phyloP scores from a whole-genome alignment of 129 eudicot genomes.

The Apium graveolens region DNA sequence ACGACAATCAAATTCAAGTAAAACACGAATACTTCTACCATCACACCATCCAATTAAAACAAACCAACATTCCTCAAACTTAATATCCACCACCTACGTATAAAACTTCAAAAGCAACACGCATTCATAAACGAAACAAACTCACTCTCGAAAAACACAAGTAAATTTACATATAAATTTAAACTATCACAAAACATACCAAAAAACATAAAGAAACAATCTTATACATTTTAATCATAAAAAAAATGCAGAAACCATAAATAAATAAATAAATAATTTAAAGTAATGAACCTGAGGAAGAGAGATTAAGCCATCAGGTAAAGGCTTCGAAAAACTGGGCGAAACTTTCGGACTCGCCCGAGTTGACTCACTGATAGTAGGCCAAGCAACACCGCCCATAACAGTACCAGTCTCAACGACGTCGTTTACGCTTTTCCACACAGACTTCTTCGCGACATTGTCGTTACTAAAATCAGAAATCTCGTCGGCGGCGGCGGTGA shows the following conservation, averaged over 20 bases:
- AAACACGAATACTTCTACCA: background rate
- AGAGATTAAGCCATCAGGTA: constrained; percentile 21
- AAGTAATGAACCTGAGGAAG: constrained; percentile 27
- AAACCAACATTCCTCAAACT: background rate
- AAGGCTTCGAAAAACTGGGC: constrained; percentile 12
- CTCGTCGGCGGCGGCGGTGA: background rate
- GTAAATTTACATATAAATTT: background rate
- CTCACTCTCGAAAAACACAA: background rate
- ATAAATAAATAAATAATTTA: background rate
- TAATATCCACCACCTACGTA: background rate
- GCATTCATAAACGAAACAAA: no score
- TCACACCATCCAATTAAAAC: background rate
- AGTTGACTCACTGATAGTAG: constrained; percentile 40
- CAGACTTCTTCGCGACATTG: constrained; percentile 37
- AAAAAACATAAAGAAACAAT: background rate
- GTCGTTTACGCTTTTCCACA: constrained; percentile 32
- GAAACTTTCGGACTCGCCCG: constrained; percentile 21
- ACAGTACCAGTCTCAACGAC: constrained; percentile 27
- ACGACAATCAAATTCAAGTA: background rate
- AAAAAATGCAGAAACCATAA: background rate
- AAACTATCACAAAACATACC: background rate
- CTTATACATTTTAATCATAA: constrained; percentile 8
- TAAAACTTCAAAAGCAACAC: background rate
- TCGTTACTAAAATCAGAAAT: constrained; percentile 4
- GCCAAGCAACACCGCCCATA: constrained; percentile 48